Base-by-base conservation (phyloP, 306 rosid species). In the Sophora flavescens region DNA sequence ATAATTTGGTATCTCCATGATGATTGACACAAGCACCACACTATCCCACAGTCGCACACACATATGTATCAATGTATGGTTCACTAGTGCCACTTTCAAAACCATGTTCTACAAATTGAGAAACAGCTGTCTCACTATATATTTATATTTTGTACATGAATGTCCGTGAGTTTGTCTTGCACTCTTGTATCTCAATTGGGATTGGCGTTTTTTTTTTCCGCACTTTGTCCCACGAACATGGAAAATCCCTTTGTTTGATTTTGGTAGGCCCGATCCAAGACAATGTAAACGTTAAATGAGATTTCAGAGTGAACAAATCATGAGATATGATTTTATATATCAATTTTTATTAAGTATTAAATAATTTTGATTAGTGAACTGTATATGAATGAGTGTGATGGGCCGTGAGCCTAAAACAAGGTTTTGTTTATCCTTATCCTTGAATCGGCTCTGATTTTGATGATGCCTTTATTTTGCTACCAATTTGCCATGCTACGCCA, bases 121-220 rank as follows among this genome's bases (percentile, higher is more conserved):
- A 14, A 18, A 54, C 64, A 70, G 4, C 76, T 18, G 4, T 52
- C 8, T 18, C 61, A 8, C 61, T 54, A 36, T 54, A 16, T 72
- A 57, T 72, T 58, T 26, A 57, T 72, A 28, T 42, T 42, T 8
- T 41, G 51, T 10, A 57, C 3, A 33, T 17, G 78, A 73, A 73
- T 72, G 77, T 30, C 15, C 26, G 66, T 1, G 22, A 22, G 22
- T 22, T n/a, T n/a, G n/a, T n/a, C n/a, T n/a, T n/a, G n/a, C 22
- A 0, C 0, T 57, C 56, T 22, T 39, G 11, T 70, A 15, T 42
- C 30, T 42, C 18, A 22, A 17, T 38, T 56, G 65, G 16, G 13
- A 16, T 32, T 8, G 8, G 16, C 32, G 30, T 5, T 72, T 59
- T 14, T 26, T 36, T 30, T 30, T 30, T 30, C 2, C 41, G 57